Base-by-base conservation (phyloP, 2,329 filamentous ascomycete species). In the Talaromyces sp. region DNA sequence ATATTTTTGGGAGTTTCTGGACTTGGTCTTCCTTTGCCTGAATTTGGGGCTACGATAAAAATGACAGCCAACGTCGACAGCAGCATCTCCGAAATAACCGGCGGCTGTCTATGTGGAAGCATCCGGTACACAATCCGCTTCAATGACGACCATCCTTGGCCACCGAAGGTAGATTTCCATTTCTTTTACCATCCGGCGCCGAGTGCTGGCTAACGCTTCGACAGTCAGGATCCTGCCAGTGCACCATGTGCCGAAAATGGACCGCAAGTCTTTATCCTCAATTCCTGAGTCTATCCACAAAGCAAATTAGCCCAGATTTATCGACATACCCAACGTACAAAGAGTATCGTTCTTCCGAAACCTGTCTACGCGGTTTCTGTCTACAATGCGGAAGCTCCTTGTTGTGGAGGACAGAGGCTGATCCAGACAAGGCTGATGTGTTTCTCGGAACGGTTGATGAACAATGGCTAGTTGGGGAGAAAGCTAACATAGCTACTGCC, bases 171-270 rank as follows among this genome's bases (percentile, higher is more conserved):
- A 50, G 4, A 4, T 22, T 14, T 24, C 50, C 6, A 10, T 4
- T 19, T n/a, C 31, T 13, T 4, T 14, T 35, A 19, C 9, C 16
- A n/a, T 33, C 4, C 27, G 27, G 4, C 1, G 27, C 7, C 14
- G 19, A 4, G 22, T 24, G 19, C 19, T 7, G 3, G 13, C 48
- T 52, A 33, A 56, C 31, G 22, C 13, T 35, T 31, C 35, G 24
- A 56, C n/a, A 56, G 52, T 56, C 52, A 37, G 33, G 33, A 39
- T 56, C 52, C 31, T 56, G 52, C 19, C 52, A 56, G 24, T 56
- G 52, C 5, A 56, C 52, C 19, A 56, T 56, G 52, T 56, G 52
- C 5, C 52, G 52, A 16, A 56, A 56, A 56, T 56, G 52, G 52
- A 56, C 43, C 3, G 35, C 62, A 39, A 59, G 31, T 41, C 56